Evolutionary conservation across 1,284 basidiomycete genomes (phyloP).

Genomic region (Ceratobasidium papillatum): DNA sequence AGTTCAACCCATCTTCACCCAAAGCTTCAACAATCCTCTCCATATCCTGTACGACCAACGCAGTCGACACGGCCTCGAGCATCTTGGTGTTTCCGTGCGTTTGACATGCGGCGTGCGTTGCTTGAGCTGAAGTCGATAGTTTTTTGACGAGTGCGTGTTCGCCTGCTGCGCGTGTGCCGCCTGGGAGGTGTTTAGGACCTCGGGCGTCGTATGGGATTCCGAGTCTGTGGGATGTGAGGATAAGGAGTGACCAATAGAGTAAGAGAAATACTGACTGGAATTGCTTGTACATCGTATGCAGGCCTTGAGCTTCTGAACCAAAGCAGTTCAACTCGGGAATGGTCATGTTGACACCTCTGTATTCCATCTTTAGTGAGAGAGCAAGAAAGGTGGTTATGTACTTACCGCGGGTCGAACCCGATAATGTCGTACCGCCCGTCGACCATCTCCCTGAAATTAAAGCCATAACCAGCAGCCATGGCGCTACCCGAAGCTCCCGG

Average conservation of each 20-base stretch:
- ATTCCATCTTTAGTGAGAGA: not conserved
- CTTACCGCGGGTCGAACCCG: conserved; percentile 28
- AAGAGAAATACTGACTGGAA: not conserved
- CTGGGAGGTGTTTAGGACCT: conserved; percentile 3
- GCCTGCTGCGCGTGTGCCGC: not conserved
- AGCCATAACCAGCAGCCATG: conserved; percentile 26
- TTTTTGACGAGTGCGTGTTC: conserved; percentile 9
- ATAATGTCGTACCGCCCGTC: conserved; percentile 33
- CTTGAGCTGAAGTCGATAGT: not conserved
- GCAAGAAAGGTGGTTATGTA: conserved; percentile 36
- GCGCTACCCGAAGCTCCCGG: conserved; percentile 45
- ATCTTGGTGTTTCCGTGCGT: conserved; percentile 22
- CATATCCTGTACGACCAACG: conserved; percentile 31
- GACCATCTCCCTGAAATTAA: conserved; percentile 37
- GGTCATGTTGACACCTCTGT: conserved; percentile 26
- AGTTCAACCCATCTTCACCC: conserved; percentile 42
- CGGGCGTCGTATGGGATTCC: conserved; percentile 29
- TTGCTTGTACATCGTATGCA: conserved; percentile 15
- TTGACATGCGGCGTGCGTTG: conserved; percentile 3
- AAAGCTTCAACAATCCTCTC: conserved; percentile 29
- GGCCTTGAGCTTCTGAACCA: conserved; percentile 8
- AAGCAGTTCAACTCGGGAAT: conserved; percentile 2
- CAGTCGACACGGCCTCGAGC: conserved; percentile 10
- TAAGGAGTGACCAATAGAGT: not conserved
- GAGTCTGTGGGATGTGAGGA: not conserved